Evolutionary conservation across 345 rosid species (phyloP).

Genomic region (Salix dunnii): DNA sequence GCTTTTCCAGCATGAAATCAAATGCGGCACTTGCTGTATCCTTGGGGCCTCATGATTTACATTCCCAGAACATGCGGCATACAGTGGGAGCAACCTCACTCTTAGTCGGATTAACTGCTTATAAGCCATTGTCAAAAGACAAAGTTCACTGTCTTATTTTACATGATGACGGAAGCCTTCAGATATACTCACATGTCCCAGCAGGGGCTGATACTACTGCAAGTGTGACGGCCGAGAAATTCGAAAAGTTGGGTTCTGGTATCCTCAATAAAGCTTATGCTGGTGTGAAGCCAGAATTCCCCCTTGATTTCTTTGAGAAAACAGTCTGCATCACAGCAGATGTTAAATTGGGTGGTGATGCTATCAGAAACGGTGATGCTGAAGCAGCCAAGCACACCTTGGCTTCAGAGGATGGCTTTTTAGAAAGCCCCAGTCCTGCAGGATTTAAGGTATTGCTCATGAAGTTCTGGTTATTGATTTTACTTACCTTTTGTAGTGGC

Average conservation of each 20-base stretch:
- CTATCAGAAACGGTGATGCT: constrained; percentile 83
- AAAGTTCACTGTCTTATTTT: constrained; percentile 88
- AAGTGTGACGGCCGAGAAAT: constrained; percentile 71
- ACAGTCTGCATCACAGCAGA: constrained; percentile 86
- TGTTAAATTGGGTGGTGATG: constrained; percentile 90
- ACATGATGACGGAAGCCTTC: constrained; percentile 99
- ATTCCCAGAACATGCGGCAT: constrained; percentile 80
- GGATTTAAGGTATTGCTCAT: constrained; percentile 76
- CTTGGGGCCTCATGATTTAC: constrained; percentile 51
- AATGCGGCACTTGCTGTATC: constrained; percentile 74
- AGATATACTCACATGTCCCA: constrained; percentile 72
- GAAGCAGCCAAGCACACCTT: constrained; percentile 90
- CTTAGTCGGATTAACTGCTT: constrained; percentile 88
- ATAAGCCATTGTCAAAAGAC: constrained; percentile 90
- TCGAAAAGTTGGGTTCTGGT: constrained; percentile 78
- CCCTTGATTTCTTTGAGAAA: constrained; percentile 97
- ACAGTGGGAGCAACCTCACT: constrained; percentile 73
- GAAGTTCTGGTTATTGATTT: neutral
- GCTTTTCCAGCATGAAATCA: constrained; percentile 73
- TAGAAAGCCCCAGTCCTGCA: constrained; percentile 77
- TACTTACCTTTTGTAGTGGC: too few species aligned
- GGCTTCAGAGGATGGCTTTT: constrained; percentile 87
- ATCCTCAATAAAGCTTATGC: constrained; percentile 83
- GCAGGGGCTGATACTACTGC: constrained; percentile 57
- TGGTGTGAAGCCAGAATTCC: constrained; percentile 80